phyloP scores from a whole-genome alignment of 106 monocot genomes.

The Vanilla planifolia region DNA sequence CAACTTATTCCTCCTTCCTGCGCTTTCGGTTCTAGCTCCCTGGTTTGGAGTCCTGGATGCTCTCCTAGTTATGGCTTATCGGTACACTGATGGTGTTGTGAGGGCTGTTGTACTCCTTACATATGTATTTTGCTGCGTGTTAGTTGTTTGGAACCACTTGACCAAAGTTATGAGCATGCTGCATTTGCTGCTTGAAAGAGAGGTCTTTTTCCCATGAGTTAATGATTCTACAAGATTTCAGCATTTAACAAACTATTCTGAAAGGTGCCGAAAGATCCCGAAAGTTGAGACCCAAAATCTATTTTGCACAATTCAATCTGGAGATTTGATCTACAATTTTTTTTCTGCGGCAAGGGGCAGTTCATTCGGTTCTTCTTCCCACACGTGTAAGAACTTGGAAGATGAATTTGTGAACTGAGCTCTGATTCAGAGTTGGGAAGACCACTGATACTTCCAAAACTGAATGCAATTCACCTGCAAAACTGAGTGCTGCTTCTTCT shows the following conservation, averaged over 20 bases:
- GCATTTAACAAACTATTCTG: conserved; percentile 56
- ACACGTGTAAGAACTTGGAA: too few species aligned
- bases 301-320: background rate
- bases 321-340: background rate
- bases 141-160: conserved; percentile 44
- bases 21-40: conserved; percentile 34
- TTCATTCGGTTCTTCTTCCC: too few species aligned
- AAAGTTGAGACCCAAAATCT: background rate
- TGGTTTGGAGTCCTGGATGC: conserved; percentile 38
- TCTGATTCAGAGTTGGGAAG: too few species aligned
- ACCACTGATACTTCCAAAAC: too few species aligned
- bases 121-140: conserved; percentile 38
- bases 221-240: conserved; percentile 41
- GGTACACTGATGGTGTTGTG: conserved; percentile 56
- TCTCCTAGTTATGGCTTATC: conserved; percentile 48
- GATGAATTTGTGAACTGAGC: too few species aligned
- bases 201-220: conserved; percentile 49
- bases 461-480: too few species aligned
- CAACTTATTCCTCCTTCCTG: conserved; percentile 40
- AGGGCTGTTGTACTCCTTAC: conserved; percentile 38
- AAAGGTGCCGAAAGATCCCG: background rate
- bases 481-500: too few species aligned
- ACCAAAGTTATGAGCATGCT: conserved; percentile 25
- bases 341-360: too few species aligned
- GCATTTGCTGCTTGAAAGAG: conserved; percentile 44